These are phyloP conservation scores for Trichopus zeylanicus DNA, from an alignment of 116 monocot genomes.

Conservation along the genomic window DNA sequence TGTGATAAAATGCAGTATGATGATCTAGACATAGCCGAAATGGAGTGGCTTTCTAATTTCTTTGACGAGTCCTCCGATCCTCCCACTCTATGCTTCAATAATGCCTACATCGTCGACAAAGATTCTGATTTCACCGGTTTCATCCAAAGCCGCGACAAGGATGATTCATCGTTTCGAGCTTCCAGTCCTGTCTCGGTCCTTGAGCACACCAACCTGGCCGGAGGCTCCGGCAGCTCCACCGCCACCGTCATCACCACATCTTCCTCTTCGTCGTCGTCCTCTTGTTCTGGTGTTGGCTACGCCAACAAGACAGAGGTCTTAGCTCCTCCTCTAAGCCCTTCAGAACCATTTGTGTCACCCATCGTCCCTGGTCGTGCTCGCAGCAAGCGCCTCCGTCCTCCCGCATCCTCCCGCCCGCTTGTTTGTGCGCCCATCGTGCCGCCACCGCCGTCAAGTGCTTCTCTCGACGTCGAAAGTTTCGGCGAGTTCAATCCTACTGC, in stretches of 20 bases:
- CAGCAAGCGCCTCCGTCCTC: constrained; percentile 39
- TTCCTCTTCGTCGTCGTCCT: constrained; percentile 24
- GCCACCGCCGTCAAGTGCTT: background rate
- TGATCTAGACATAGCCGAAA: constrained; percentile 31
- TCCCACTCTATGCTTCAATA: constrained; percentile 12
- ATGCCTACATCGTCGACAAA: background rate
- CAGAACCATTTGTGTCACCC: constrained; percentile 4
- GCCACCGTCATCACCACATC: constrained; percentile 2
- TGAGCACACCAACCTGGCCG: constrained; percentile 11
- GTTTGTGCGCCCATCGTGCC: constrained; percentile 9
- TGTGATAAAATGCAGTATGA: constrained; percentile 25
- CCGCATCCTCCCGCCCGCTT: constrained; percentile 13
- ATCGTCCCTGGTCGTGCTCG: constrained; percentile 43
- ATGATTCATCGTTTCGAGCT: constrained; percentile 27
- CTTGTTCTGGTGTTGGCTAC: background rate
- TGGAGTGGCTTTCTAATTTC: constrained; percentile 58
- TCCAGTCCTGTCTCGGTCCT: constrained; percentile 54
- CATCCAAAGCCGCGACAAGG: constrained; percentile 3
- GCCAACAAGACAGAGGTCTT: background rate
- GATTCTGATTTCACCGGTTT: background rate
- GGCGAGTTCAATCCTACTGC: constrained; percentile 13
- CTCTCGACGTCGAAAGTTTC: constrained; percentile 8
- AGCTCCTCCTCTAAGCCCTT: background rate
- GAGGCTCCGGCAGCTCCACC: background rate
- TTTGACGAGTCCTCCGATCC: constrained; percentile 37